Percentiles rank a stretch among this genome's conserved stretches.
These are phyloP conservation scores for Scleroderma citrinum DNA, from an alignment of 768 basidiomycete genomes.

Conservation along the genomic window DNA sequence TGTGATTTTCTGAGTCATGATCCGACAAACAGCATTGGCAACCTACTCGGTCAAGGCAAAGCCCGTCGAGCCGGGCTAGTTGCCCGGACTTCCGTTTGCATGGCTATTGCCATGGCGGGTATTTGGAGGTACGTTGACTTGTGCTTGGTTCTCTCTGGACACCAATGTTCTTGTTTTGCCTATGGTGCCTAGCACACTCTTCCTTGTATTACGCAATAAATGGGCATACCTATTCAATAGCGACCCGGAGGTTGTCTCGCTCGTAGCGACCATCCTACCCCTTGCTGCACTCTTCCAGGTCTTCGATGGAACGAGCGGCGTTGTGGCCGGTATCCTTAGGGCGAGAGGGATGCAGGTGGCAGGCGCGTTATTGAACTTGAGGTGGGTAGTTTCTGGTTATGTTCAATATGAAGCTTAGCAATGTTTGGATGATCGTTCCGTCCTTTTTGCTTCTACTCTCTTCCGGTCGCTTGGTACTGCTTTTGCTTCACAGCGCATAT, in stretches of 20 bases:
- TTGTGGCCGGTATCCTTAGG: slow-evolving; percentile 74
- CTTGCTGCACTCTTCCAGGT: slow-evolving; percentile 79
- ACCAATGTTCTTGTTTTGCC: background rate
- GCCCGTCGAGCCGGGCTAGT: slow-evolving; percentile 67
- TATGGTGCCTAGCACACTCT: slow-evolving; percentile 36
- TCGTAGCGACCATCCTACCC: slow-evolving; percentile 62
- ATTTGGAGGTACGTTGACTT: slow-evolving; percentile 58
- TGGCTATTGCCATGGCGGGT: slow-evolving; percentile 61
- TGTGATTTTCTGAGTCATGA: background rate
- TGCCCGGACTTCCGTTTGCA: slow-evolving; percentile 54
- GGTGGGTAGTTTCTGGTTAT: background rate
- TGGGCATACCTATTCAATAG: slow-evolving; percentile 76
- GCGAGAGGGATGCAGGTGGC: slow-evolving; percentile 69
- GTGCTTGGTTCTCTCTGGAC: background rate
- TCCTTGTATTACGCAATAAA: slow-evolving; percentile 53
- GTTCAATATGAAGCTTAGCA: background rate
- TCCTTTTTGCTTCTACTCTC: background rate
- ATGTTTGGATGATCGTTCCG: background rate
- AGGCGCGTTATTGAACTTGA: background rate
- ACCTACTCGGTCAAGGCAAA: slow-evolving; percentile 78
- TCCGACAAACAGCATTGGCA: slow-evolving; percentile 58
- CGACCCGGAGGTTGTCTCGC: slow-evolving; percentile 46
- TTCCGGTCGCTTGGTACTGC: slow-evolving; percentile 47
- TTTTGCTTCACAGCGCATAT: slow-evolving; percentile 60
- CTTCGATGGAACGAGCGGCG: slow-evolving; percentile 69